Percentiles rank a stretch among this genome's conserved stretches.
Evolutionary conservation across 208 protist genomes (phyloP).

Genomic region (Paratrypanosoma confusum): DNA sequence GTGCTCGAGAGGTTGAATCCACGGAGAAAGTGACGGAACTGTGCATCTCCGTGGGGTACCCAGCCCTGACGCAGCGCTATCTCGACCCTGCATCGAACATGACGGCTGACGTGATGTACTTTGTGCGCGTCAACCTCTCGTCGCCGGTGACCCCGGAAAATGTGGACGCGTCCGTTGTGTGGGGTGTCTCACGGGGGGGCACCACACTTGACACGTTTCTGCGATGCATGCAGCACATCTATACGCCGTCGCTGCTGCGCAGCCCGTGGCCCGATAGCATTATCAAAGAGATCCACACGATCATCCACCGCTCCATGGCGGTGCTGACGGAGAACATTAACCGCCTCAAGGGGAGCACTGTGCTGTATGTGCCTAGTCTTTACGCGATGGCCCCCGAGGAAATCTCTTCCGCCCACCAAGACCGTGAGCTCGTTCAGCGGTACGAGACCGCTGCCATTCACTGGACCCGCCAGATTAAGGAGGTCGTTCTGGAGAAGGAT

Average conservation of each 20-base stretch:
- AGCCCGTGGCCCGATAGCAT: constrained; percentile 94
- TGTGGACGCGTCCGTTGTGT: constrained; percentile 74
- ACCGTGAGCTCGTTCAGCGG: constrained; percentile 94
- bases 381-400: constrained; percentile 28
- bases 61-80: constrained; percentile 22
- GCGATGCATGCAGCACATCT: constrained; percentile 64
- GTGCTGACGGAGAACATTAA: constrained; percentile 92
- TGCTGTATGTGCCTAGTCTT: constrained; percentile 97
- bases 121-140: constrained; percentile 66
- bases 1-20: too few relatives aligned
- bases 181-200: constrained; percentile 48
- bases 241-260: constrained; percentile 73
- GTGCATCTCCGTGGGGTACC: constrained; percentile 2
- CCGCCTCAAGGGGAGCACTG: constrained; percentile 89
- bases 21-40: neutral
- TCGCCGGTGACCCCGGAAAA: constrained; percentile 78
- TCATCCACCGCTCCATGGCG: constrained; percentile 97
- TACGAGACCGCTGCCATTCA: constrained; percentile 96
- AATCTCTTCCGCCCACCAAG: constrained; percentile 43
- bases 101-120: constrained; percentile 53
- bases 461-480: constrained; percentile 98
- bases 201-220: constrained; percentile 83
- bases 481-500: constrained; percentile 91
- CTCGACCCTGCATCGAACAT: constrained; percentile 18
- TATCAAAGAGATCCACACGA: constrained; percentile 90